A percentile compares a stretch with the other conserved stretches of the same genome.
phyloP scores from a whole-genome alignment of 202 grass and related monocot genomes.

The Dendrocalamus latiflorus region DNA sequence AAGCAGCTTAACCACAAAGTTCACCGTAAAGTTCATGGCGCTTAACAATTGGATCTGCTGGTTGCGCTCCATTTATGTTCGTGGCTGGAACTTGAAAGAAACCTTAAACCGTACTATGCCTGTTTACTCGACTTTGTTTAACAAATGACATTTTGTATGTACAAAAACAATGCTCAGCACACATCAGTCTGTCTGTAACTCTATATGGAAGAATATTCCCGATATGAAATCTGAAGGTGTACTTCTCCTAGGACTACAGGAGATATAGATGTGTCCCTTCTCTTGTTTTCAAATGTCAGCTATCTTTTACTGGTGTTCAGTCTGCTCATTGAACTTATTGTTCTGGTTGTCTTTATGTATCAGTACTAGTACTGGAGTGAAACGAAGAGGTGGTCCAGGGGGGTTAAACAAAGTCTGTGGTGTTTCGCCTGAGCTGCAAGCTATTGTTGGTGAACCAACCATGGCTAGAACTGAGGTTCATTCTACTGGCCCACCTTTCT shows the following conservation, averaged over 20 bases:
- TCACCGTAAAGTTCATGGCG: background rate
- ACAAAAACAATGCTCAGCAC: background rate
- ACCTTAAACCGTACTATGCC: background rate
- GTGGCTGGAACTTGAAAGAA: background rate
- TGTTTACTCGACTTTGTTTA: background rate
- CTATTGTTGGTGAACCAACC: no score
- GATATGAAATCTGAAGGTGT: background rate
- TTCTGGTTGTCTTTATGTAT: no score
- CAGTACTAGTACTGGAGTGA: no score
- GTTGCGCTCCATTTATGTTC: background rate
- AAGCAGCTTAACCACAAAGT: constrained; percentile 3
- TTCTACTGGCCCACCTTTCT: no score
- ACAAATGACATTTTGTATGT: background rate
- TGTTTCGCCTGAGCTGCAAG: no score
- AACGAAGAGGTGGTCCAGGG: no score
- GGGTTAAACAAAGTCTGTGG: no score
- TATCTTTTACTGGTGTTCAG: no score
- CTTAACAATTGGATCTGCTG: background rate
- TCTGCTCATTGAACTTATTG: no score
- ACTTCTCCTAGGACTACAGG: constrained; percentile 22
- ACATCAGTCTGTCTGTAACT: background rate
- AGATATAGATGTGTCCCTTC: no score
- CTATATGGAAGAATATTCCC: constrained; percentile 11
- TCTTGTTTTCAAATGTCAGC: no score
- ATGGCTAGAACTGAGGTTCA: no score